A percentile compares a stretch with the other conserved stretches of the same genome.
Evolutionary conservation across 2,329 filamentous ascomycete genomes (phyloP).

Genomic region (Elsinoe necatrix): DNA sequence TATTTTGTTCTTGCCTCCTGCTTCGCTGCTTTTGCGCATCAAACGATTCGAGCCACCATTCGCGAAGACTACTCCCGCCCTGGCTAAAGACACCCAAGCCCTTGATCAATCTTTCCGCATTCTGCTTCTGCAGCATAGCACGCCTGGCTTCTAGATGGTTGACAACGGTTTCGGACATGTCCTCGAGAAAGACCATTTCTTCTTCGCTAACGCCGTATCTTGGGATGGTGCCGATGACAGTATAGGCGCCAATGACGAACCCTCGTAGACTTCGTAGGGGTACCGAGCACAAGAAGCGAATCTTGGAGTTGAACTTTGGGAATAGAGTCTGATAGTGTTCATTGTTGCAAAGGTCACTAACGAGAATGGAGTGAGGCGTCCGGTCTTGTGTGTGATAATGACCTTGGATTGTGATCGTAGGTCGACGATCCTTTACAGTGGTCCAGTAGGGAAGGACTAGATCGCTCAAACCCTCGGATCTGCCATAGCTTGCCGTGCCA

Average conservation of each 20-base stretch:
- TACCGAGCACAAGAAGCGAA: slow-evolving; percentile 48
- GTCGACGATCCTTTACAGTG: slow-evolving; percentile 16
- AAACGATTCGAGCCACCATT: slow-evolving; percentile 24
- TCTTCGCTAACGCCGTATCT: slow-evolving; percentile 43
- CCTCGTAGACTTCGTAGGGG: slow-evolving; percentile 51
- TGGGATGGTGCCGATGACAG: slow-evolving; percentile 51
- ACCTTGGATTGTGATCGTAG: slow-evolving; percentile 11
- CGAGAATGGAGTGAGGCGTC: slow-evolving; percentile 22
- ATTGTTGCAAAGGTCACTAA: slow-evolving; percentile 22
- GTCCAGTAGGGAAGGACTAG: background rate
- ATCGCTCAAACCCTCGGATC: slow-evolving; percentile 31
- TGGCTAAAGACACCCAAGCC: slow-evolving; percentile 42
- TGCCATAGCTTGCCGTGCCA: slow-evolving; percentile 26
- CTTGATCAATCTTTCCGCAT: slow-evolving; percentile 46
- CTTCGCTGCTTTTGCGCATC: slow-evolving; percentile 12
- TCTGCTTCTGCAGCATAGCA: slow-evolving; percentile 45
- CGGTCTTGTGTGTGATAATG: slow-evolving; percentile 23
- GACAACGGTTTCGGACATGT: slow-evolving; percentile 49
- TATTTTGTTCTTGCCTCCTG: slow-evolving; percentile 6
- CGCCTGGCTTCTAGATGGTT: slow-evolving; percentile 47
- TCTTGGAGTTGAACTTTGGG: slow-evolving; percentile 12
- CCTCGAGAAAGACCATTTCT: slow-evolving; percentile 49
- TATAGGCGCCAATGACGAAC: slow-evolving; percentile 51
- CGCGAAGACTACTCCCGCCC: slow-evolving; percentile 21
- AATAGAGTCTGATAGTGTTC: background rate